Evolutionary conservation across 2,329 filamentous ascomycete species (phyloP), one percentile per base, ranked within the genome.

Genomic region (Elsinoe necatrix): DNA sequence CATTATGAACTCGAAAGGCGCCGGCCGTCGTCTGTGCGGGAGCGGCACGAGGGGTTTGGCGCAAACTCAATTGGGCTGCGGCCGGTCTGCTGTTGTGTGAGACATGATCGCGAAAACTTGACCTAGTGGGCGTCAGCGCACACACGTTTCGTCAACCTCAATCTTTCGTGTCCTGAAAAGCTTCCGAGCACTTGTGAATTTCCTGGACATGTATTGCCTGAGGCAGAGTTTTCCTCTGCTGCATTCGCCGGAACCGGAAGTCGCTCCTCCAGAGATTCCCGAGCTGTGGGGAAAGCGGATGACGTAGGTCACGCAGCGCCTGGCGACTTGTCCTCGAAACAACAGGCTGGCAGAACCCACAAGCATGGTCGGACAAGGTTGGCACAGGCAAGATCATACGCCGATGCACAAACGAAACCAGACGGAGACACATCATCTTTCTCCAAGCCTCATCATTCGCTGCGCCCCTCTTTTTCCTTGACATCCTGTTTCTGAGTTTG

Each of bases 361-460:
- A 43, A 23, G 39, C 39, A 43, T 43, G 39, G 39, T 37, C 34
- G 34, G 14, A 37, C 34, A 37, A 37, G 34, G 34, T 48, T 48
- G 43, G 43, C 43, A 48, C 43, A n/a, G 31, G 21, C 4, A 29
- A 25, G 27, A 29, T 34, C 27, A 20, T 48, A 11, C 43, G 43
- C 43, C 45, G 18, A 25, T 37, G 29, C 2, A 35, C 29, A 52
- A 35, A 23, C 20, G 48, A 37, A 52, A 29, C 31, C 31, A 52
- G 39, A 52, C 48, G 45, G 34, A 18, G 25, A 50, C 45, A 31
- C 45, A 50, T 35, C 31, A 52, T 52, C 48, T 34, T 21, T 25
- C 23, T 20, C 25, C 45, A 50, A 50, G 48, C 48, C 48, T 52
- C 48, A 34, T 35, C 48, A 52, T 52, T 52, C 48, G 48, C 39